Evolutionary conservation across 495 filamentous ascomycete genomes (phyloP).

Genomic region (Glarea lozoyensis): DNA sequence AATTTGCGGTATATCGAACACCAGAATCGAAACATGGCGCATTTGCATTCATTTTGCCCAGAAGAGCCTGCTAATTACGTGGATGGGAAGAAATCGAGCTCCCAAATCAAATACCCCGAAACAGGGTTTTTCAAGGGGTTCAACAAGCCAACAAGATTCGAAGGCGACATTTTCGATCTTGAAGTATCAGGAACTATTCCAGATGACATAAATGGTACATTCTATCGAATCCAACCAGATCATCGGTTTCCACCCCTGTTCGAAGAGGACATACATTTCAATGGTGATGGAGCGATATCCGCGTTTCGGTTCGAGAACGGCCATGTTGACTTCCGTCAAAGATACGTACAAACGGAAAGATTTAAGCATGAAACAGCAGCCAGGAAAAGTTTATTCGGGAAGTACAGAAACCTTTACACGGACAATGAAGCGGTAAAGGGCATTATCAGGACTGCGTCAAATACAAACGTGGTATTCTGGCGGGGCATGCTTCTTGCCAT

Average conservation of each 20-base stretch:
- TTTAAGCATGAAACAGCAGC: conserved; percentile 33
- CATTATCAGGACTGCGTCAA: conserved; percentile 39
- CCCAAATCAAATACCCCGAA: conserved; percentile 36
- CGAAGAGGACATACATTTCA: conserved; percentile 44
- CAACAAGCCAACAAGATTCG: conserved; percentile 37
- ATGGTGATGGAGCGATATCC: conserved; percentile 37
- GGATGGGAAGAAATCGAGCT: conserved; percentile 24
- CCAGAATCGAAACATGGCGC: too few species aligned
- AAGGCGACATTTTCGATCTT: conserved; percentile 38
- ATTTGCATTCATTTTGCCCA: conserved; percentile 32
- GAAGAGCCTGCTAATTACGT: conserved; percentile 27
- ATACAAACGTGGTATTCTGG: conserved; percentile 49
- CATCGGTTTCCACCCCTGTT: conserved; percentile 42
- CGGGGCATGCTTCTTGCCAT: conserved; percentile 40
- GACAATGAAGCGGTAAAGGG: conserved; percentile 40
- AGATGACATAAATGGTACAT: conserved; percentile 40
- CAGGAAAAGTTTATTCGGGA: conserved; percentile 34
- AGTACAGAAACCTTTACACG: conserved; percentile 47
- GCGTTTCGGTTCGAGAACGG: conserved; percentile 44
- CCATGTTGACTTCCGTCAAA: conserved; percentile 38
- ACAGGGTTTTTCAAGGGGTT: conserved; percentile 37
- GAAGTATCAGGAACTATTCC: conserved; percentile 42
- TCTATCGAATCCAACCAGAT: conserved; percentile 42
- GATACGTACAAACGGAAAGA: conserved; percentile 45
- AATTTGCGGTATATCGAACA: too few species aligned